Evolutionary conservation across 805 yeast species (phyloP).

Genomic region (Candida hispaniensis): DNA sequence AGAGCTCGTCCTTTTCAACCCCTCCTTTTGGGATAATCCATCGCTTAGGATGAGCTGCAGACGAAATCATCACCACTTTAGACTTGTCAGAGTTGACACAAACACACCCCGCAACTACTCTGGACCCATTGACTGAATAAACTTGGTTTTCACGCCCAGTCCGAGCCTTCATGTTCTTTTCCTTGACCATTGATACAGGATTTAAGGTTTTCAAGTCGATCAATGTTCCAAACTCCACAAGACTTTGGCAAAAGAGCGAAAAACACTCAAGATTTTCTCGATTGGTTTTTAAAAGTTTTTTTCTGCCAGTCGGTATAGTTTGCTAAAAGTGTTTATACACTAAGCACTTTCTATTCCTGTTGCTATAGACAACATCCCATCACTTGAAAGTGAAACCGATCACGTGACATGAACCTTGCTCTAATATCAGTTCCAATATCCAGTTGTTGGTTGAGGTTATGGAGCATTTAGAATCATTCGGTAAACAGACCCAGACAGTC

Average conservation of each 20-base stretch:
- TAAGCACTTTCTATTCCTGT: not conserved
- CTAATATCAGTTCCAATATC: no score
- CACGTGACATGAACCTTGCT: no score
- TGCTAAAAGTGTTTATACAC: not conserved
- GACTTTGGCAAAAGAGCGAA: no score
- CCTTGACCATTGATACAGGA: not conserved
- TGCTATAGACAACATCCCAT: not conserved
- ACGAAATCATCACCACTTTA: slow-evolving; percentile 67
- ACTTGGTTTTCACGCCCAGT: slow-evolving; percentile 31
- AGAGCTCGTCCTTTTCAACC: slow-evolving; percentile 67
- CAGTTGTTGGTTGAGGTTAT: no score
- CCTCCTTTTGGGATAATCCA: slow-evolving; percentile 98
- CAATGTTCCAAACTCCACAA: no score
- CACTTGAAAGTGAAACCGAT: no score
- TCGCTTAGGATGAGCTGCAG: slow-evolving; percentile 52
- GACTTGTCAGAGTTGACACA: slow-evolving; percentile 48
- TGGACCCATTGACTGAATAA: slow-evolving; percentile 56
- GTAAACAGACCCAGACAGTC: no score
- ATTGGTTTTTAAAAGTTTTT: not conserved
- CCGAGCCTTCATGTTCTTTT: slow-evolving; percentile 29
- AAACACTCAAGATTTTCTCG: no score
- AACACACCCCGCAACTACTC: slow-evolving; percentile 90
- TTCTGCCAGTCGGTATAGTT: not conserved
- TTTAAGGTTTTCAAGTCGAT: not conserved
- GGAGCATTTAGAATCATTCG: no score